Evolutionary conservation across 495 filamentous ascomycete species (phyloP), one percentile per base, ranked within the genome.

Genomic region (Podospora appendiculata): DNA sequence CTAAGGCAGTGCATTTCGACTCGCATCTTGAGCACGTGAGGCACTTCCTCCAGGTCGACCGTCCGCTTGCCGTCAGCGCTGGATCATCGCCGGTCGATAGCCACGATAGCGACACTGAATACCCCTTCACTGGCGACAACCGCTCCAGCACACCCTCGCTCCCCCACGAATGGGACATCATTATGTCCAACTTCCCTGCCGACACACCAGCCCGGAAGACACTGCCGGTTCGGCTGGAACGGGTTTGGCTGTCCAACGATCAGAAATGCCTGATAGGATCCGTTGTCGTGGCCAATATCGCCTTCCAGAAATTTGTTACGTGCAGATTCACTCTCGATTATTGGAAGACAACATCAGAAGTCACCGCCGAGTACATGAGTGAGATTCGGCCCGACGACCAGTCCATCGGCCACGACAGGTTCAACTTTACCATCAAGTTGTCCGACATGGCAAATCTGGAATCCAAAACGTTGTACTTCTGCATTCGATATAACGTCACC

Each of bases 301-400:
- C 90, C 1, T 98, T 93, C 71, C 83, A 95, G 41, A 98, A 98
- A 65, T 64, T 72, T 9, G 91, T 98, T 39, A 81, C 86, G 17
- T 90, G 89, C 65, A 82, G 93, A 32, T 98, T 98, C 64, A 97
- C 94, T 0, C 80, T 97, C 50, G 93, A 98, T 68, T 90, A 91
- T 64, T 98, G 93, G 93, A 94, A 92, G 72, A 98, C 93, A 0
- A 91, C 90, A 3, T 98, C 93, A 1, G 93, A 98, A 64, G 86
- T 98, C 4, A 76, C 79, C 40, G 94, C 90, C 8, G 90, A 96
- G 60, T 98, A 80, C 70, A 86, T 84, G 65, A 79, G 86, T 50
- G 88, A 94, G 69, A 78, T 90, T 34, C 79, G 82, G 10, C 84
- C 80, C 39, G 79, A 79, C 50, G 84, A 87, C 42, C 67, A 63